phyloP scores from a whole-genome alignment of 768 basidiomycete species.

The Russula earlei region DNA sequence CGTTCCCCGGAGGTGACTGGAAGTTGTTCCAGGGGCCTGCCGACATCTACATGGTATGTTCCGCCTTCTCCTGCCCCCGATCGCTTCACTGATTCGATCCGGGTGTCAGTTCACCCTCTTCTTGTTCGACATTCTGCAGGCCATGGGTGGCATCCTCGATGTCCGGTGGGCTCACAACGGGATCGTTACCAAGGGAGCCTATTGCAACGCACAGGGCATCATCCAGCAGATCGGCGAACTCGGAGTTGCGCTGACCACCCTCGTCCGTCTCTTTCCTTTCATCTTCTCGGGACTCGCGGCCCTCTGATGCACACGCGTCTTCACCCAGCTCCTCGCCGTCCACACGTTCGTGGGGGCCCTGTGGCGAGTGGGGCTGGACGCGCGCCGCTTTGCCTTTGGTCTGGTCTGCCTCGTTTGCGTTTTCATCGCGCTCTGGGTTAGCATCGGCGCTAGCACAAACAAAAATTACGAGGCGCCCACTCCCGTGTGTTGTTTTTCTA shows the following conservation, averaged over 20 bases:
- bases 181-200: conserved; percentile 27
- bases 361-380: conserved; percentile 27
- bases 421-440: conserved; percentile 28
- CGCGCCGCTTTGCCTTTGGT: conserved; percentile 23
- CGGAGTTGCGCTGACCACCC: conserved; percentile 33
- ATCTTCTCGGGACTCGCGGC: background rate
- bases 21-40: conserved; percentile 29
- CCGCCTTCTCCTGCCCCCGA: background rate
- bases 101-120: conserved; percentile 23
- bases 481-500: conserved; percentile 22
- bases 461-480: conserved; percentile 28
- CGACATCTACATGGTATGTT: conserved; percentile 34
- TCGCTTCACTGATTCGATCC: conserved; percentile 11
- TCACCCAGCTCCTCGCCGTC: conserved; percentile 24
- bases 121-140: conserved; percentile 31
- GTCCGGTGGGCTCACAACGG: conserved; percentile 31
- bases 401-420: conserved; percentile 1
- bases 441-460: conserved; percentile 24
- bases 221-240: conserved; percentile 37
- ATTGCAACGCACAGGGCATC: conserved; percentile 33
- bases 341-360: conserved; percentile 34
- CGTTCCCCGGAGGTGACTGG: background rate
- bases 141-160: conserved; percentile 31
- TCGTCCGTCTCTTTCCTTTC: conserved; percentile 25
- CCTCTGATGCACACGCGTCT: conserved; percentile 24